These are phyloP conservation scores for Castanea sativa DNA, from an alignment of 306 rosid genomes.

Conservation along the genomic window DNA sequence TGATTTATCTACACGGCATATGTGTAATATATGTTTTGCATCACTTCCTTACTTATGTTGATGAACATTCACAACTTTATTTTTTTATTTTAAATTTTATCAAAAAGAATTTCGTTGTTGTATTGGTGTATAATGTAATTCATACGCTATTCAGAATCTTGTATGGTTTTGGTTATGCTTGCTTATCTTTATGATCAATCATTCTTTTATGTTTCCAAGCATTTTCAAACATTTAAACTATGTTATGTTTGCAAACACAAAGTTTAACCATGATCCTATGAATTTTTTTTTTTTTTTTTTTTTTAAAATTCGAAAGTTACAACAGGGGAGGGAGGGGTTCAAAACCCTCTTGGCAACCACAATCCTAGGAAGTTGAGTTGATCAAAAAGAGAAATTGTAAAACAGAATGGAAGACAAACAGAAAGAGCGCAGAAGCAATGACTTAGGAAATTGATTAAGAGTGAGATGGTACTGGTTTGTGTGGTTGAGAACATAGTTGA, in stretches of 20 bases:
- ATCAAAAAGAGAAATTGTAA: too few species aligned
- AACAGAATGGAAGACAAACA: too few species aligned
- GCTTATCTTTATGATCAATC: not conserved
- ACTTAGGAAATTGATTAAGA: not conserved
- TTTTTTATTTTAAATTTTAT: not conserved
- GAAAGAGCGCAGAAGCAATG: too few species aligned
- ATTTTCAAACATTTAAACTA: not conserved
- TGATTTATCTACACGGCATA: not conserved
- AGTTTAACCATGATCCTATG: too few species aligned
- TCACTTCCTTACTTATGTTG: not conserved
- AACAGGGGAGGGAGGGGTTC: too few species aligned
- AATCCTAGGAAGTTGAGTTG: too few species aligned
- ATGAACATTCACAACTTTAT: not conserved
- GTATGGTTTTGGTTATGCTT: not conserved
- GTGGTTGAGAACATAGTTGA: not conserved
- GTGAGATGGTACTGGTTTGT: too few species aligned
- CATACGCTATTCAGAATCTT: not conserved
- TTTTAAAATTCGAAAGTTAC: too few species aligned
- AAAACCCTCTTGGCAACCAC: too few species aligned
- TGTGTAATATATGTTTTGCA: not conserved
- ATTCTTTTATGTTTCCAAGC: not conserved
- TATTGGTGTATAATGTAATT: not conserved
- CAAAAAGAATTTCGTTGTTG: not conserved
- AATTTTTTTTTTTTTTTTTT: too few species aligned
- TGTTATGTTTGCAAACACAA: not conserved